Base-by-base conservation (phyloP, 2,329 filamentous ascomycete genomes). In the Cladorrhinum sp. region DNA sequence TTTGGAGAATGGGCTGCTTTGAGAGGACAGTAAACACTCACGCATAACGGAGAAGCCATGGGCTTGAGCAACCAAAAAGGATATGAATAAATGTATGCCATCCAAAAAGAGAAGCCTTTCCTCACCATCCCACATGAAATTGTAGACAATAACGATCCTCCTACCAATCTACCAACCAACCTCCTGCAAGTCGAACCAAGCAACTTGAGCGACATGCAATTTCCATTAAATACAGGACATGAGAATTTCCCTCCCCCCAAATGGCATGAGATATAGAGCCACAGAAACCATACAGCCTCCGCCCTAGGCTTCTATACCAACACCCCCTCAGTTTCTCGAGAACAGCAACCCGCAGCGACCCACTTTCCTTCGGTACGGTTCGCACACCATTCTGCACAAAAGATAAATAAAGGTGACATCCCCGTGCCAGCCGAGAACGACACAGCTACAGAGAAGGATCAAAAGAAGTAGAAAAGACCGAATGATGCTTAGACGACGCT, bases 1-100 rank as follows among this genome's bases (percentile, higher is more conserved):
- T 7, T 76, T 96, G 24, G 91, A 96, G 64, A 75, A 81, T 1
- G 92, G 92, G 0, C 93, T 93, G 60, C 65, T 65, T 25, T 67
- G 12, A 36, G 16, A 36, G 9, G 32, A 36, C 7, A 36, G 32
- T 13, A 36, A 32, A 32, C 12, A 12, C 9, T 36, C 32, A 36
- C 32, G 9, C n/a, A 36, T 12, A 10, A 12, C 16, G 32, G n/a
- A 45, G 6, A 41, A 48, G 48, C 10, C 50, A 38, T 18, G 16
- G 13, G 32, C 9, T 36, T 12, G 22, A 55, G 36, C 24, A 52
- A 12, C 58, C 25, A 58, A 55, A 55, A 52, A 59, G 52, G 50
- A 50, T 57, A 57, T 25, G 24, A 41, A 41, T 41, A 41, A 60
- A 61, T 60, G 50, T 53, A 63, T 62, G 50, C 50, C 55, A 54